Evolutionary conservation across 495 filamentous ascomycete genomes (phyloP).

Genomic region (Penicillium ucsense): DNA sequence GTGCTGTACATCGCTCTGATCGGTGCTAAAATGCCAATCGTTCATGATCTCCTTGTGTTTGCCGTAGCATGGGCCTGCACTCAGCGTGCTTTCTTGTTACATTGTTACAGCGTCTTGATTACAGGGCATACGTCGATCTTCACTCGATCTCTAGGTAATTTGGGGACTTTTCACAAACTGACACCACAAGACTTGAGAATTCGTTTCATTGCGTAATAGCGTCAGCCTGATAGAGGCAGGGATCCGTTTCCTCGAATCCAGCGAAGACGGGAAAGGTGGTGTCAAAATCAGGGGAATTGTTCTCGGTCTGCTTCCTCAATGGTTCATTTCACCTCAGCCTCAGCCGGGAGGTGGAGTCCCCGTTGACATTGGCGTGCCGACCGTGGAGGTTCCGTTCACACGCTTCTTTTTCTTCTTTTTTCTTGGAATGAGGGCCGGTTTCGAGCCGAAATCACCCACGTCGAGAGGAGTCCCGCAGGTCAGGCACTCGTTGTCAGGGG

Average conservation of each 20-base stretch:
- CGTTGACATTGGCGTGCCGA: constrained; percentile 32
- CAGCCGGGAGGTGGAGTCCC: constrained; percentile 30
- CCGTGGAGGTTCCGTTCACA: constrained; percentile 31
- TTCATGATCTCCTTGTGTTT: too few relatives aligned
- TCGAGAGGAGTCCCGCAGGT: constrained; percentile 85
- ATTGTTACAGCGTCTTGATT: too few relatives aligned
- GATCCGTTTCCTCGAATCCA: constrained; percentile 3
- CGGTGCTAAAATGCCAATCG: too few relatives aligned
- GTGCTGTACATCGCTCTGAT: too few relatives aligned
- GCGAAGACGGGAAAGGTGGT: not conserved
- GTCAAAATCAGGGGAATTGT: too few relatives aligned
- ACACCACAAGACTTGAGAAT: not conserved
- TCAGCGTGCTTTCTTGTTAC: too few relatives aligned
- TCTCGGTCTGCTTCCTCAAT: not conserved
- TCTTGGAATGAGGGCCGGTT: constrained; percentile 62
- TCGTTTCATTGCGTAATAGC: not conserved
- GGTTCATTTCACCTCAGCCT: constrained; percentile 10
- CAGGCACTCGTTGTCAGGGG: constrained; percentile 61
- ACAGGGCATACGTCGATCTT: not conserved
- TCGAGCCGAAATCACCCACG: constrained; percentile 61
- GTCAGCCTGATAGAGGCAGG: not conserved
- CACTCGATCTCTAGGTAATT: constrained; percentile 2
- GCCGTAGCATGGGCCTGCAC: too few relatives aligned
- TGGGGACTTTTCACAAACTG: not conserved
- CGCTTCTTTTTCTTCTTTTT: constrained; percentile 67